Conservation (phyloP, 768 basidiomycete species). For the Cystobasidium ongulense region DNA sequence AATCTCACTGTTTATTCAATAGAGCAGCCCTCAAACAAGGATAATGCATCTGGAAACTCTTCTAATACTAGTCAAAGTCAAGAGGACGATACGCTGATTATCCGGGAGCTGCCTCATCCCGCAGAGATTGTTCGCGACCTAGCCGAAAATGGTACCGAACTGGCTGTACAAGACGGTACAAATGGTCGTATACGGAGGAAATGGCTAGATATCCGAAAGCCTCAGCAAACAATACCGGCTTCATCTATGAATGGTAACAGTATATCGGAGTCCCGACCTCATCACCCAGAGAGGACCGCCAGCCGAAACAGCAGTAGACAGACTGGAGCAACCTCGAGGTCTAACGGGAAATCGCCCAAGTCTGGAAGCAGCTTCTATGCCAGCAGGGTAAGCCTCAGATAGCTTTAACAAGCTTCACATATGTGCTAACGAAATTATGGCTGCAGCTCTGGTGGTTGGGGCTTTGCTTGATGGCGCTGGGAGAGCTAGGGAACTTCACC, state of each 20-base stretch:
- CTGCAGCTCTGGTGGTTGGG: conserved; percentile 64
- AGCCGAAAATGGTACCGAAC: background rate
- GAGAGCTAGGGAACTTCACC: conserved; percentile 77
- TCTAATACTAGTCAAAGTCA: no score
- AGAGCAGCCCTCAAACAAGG: background rate
- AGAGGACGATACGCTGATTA: background rate
- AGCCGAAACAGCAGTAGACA: background rate
- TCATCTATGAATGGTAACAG: background rate
- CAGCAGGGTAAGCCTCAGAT: background rate
- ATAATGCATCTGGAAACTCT: background rate
- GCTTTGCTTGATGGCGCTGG: conserved; percentile 77
- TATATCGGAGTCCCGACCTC: background rate
- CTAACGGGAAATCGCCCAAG: background rate
- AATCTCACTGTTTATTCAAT: background rate
- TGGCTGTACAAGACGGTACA: background rate
- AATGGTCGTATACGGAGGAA: background rate
- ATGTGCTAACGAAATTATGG: conserved; percentile 56
- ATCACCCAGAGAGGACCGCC: background rate
- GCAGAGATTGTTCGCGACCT: background rate
- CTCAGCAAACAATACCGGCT: background rate
- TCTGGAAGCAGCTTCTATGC: background rate
- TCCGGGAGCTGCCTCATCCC: background rate
- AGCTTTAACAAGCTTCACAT: conserved; percentile 45
- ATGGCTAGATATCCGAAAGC: background rate
- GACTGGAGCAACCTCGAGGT: background rate